phyloP scores from a whole-genome alignment of 2,329 filamentous ascomycete species.

The Parastagonospora avenae region DNA sequence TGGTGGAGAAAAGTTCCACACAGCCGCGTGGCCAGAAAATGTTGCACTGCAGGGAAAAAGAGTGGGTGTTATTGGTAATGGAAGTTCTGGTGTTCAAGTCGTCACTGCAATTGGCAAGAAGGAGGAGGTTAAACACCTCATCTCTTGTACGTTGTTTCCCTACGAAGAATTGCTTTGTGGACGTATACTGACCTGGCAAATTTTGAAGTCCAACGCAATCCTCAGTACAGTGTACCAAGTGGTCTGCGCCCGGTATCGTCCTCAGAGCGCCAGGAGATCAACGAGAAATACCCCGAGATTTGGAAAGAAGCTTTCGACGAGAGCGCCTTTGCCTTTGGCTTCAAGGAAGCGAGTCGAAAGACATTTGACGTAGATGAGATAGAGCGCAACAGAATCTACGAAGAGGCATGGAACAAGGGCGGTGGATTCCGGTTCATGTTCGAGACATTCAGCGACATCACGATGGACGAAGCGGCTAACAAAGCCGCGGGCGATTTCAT shows the following conservation, averaged over 20 bases:
- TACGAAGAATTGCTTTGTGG: constrained; percentile 32
- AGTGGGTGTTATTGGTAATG: constrained; percentile 66
- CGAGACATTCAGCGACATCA: constrained; percentile 26
- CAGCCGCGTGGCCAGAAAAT: constrained; percentile 46
- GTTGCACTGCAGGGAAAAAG: constrained; percentile 48
- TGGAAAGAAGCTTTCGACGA: constrained; percentile 29
- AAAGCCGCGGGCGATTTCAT: constrained; percentile 48
- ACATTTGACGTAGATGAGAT: not conserved
- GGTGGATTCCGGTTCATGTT: constrained; percentile 42
- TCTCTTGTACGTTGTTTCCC: too few relatives aligned
- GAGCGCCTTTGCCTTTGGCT: constrained; percentile 11
- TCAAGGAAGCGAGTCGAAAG: not conserved
- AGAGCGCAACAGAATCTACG: constrained; percentile 14
- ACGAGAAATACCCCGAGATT: constrained; percentile 44
- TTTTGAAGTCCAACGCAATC: constrained; percentile 8
- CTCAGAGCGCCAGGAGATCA: constrained; percentile 35
- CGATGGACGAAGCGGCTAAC: constrained; percentile 41
- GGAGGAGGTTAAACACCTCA: constrained; percentile 30
- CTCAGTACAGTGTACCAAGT: constrained; percentile 61
- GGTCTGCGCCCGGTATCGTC: constrained; percentile 30
- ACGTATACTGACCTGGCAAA: constrained; percentile 60
- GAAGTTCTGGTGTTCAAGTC: constrained; percentile 65
- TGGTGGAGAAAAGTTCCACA: constrained; percentile 48
- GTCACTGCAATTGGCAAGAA: constrained; percentile 19
- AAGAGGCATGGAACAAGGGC: constrained; percentile 13